Evolutionary conservation across 2,329 filamentous ascomycete genomes (phyloP).

Genomic region (Alternaria triticina): DNA sequence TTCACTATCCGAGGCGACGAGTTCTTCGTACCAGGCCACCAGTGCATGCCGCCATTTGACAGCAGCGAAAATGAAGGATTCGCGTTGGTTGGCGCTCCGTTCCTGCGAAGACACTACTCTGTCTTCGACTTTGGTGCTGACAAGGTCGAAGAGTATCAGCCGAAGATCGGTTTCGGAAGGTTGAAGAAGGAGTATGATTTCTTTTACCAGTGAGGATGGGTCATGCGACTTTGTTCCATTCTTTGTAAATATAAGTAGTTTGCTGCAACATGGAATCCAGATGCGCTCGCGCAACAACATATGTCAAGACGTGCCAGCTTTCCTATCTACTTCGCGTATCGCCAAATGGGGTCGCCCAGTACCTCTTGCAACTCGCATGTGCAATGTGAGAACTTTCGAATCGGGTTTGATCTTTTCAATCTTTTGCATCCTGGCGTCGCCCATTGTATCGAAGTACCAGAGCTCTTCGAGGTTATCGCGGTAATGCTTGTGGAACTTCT

Average conservation of each 20-base stretch:
- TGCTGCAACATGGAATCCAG: background rate
- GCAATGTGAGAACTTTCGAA: background rate
- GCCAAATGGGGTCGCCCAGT: slow-evolving; percentile 2
- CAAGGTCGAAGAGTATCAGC: slow-evolving; percentile 19
- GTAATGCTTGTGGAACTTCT: slow-evolving; percentile 7
- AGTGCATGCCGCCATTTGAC: slow-evolving; percentile 28
- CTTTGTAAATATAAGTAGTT: background rate
- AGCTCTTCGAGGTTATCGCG: slow-evolving; percentile 1
- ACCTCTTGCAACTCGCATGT: slow-evolving; percentile 1
- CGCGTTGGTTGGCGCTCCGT: slow-evolving; percentile 17
- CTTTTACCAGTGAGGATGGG: background rate
- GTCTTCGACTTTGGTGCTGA: slow-evolving; percentile 22
- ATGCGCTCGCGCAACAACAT: background rate
- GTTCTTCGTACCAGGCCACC: slow-evolving; percentile 6
- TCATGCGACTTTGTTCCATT: background rate
- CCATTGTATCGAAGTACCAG: background rate
- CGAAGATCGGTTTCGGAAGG: slow-evolving; percentile 23
- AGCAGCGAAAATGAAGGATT: slow-evolving; percentile 2
- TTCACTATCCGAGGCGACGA: slow-evolving; percentile 18
- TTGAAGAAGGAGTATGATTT: slow-evolving; percentile 29
- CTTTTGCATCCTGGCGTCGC: background rate
- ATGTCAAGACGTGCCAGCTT: background rate
- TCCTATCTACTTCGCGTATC: background rate
- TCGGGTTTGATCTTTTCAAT: background rate
- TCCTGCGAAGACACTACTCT: slow-evolving; percentile 17